Evolutionary conservation across 345 rosid genomes (phyloP).

Genomic region (Rhodamnia argentea): DNA sequence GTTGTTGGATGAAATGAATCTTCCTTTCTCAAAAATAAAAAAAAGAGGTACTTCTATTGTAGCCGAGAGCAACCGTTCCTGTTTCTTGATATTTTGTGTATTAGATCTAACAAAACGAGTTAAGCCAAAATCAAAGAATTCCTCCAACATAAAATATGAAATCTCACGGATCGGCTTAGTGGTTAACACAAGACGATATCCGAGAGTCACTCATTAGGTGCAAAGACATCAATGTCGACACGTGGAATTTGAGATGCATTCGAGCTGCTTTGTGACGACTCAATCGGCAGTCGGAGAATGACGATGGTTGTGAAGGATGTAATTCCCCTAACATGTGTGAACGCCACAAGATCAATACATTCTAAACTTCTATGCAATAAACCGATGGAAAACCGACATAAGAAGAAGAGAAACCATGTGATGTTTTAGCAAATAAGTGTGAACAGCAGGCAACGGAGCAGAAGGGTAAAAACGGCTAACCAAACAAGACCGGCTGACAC

Average conservation of each 20-base stretch:
- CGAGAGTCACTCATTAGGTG: no score
- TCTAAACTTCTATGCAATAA: neutral
- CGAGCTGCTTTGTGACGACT: no score
- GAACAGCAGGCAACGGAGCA: neutral
- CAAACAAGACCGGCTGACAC: neutral
- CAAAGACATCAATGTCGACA: no score
- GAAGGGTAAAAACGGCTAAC: neutral
- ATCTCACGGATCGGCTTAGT: neutral
- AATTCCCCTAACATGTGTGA: no score
- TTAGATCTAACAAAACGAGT: neutral
- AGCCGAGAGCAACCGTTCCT: neutral
- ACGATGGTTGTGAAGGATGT: no score
- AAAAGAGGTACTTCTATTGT: neutral
- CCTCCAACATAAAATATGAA: neutral
- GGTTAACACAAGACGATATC: neutral
- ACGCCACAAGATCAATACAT: neutral
- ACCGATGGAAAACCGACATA: neutral
- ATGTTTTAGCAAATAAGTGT: neutral
- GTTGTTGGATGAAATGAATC: no score
- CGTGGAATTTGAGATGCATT: no score
- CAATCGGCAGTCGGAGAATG: no score
- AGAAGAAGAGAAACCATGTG: neutral
- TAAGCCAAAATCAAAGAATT: neutral
- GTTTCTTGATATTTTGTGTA: neutral
- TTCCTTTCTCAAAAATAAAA: no score